A percentile compares a stretch with the other conserved stretches of the same genome.
These are phyloP conservation scores for Sphaerosporella brunnea DNA, from an alignment of 495 filamentous ascomycete species.

Conservation along the genomic window DNA sequence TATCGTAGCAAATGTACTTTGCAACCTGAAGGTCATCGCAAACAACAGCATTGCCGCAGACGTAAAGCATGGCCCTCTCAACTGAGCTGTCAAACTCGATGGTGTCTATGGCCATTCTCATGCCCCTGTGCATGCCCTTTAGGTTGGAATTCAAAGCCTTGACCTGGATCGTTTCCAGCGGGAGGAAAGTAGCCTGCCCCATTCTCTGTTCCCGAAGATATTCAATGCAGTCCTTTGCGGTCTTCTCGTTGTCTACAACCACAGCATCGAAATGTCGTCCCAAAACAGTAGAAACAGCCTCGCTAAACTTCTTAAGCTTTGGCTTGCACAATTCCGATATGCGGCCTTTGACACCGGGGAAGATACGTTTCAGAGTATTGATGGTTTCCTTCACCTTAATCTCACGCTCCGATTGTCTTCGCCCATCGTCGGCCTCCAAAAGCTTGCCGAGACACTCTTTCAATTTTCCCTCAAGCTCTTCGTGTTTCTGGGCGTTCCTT, in stretches of 20 bases:
- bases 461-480: constrained; percentile 81
- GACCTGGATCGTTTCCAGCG: constrained; percentile 91
- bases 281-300: constrained; percentile 79
- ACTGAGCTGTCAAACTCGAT: constrained; percentile 80
- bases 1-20: constrained; percentile 74
- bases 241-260: constrained; percentile 92
- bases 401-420: constrained; percentile 69
- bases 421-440: constrained; percentile 62
- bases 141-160: constrained; percentile 71
- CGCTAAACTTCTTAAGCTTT: constrained; percentile 87
- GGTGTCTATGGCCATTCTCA: constrained; percentile 85
- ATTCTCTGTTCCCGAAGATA: constrained; percentile 78
- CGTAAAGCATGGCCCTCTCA: constrained; percentile 83
- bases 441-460: constrained; percentile 61
- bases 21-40: constrained; percentile 75
- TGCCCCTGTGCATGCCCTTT: constrained; percentile 69
- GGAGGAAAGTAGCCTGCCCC: constrained; percentile 78
- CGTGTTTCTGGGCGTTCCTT: constrained; percentile 56
- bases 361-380: constrained; percentile 71
- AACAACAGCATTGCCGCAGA: constrained; percentile 88
- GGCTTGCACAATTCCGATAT: constrained; percentile 86
- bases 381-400: constrained; percentile 58
- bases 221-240: constrained; percentile 81
- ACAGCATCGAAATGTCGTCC: constrained; percentile 87
- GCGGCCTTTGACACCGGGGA: constrained; percentile 76